Conservation (phyloP, 768 basidiomycete species). For the Kondoa malvinella region DNA sequence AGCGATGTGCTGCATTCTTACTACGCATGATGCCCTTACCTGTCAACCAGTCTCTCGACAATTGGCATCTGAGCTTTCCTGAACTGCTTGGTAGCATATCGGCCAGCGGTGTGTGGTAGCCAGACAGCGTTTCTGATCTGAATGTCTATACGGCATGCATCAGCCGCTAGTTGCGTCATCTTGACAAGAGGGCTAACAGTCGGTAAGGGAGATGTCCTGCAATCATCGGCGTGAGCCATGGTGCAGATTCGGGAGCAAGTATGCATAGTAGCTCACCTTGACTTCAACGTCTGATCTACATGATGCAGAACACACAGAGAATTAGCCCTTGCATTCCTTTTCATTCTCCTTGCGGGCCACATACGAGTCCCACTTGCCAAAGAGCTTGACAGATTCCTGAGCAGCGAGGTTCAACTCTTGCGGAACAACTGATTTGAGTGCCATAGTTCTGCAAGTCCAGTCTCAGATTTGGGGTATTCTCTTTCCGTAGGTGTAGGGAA, state of each 20-base stretch:
- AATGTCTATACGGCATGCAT: slow-evolving; percentile 41
- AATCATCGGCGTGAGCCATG: background rate
- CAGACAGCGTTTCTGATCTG: slow-evolving; percentile 92
- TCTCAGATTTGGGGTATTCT: background rate
- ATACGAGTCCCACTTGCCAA: background rate
- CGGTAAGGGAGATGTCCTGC: slow-evolving; percentile 1
- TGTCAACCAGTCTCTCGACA: slow-evolving; percentile 96
- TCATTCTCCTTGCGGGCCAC: background rate
- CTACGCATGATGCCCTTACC: slow-evolving; percentile 45
- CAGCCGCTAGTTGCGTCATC: background rate
- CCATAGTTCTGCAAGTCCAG: background rate
- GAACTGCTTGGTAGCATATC: slow-evolving; percentile 99
- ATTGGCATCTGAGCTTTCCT: slow-evolving; percentile 99
- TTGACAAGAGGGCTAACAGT: background rate
- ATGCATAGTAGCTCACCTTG: slow-evolving; percentile 3
- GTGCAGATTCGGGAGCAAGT: no score
- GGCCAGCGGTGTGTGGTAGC: slow-evolving; percentile 92
- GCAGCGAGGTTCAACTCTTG: background rate
- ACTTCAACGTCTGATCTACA: slow-evolving; percentile 2
- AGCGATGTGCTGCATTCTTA: background rate
- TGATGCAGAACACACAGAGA: no score
- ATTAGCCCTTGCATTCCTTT: background rate
- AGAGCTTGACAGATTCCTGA: background rate
- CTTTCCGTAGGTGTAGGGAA: background rate
- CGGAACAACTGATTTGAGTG: background rate